These are phyloP conservation scores for Tetrapisispora pingtungensis DNA, from an alignment of 805 yeast genomes.

Conservation along the genomic window DNA sequence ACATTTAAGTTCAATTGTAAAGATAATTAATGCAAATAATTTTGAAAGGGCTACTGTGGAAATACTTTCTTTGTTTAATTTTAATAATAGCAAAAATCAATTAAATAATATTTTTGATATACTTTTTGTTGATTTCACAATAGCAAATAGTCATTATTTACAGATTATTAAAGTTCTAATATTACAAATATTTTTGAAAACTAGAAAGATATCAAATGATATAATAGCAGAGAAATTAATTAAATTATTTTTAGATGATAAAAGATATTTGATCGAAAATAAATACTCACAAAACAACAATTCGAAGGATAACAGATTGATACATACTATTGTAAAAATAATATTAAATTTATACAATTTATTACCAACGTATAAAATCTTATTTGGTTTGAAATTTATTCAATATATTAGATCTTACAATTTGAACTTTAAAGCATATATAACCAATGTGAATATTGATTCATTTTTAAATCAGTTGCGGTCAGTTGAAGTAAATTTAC, in stretches of 20 bases:
- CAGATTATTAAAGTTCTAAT: constrained; percentile 22
- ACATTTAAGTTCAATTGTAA: constrained; percentile 20
- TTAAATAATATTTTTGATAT: constrained; percentile 12
- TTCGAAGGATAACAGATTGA: constrained; percentile 4
- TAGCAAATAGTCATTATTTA: constrained; percentile 16
- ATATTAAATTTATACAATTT: constrained; percentile 19
- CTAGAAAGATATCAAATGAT: constrained; percentile 4
- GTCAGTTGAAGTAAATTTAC: not conserved
- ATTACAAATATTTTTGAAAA: constrained; percentile 21
- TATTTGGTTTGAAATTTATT: constrained; percentile 25
- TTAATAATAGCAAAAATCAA: constrained; percentile 10
- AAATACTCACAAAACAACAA: not conserved
- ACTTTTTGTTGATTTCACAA: constrained; percentile 17
- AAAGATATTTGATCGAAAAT: constrained; percentile 9
- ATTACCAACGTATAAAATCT: constrained; percentile 12
- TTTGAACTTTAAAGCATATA: constrained; percentile 13
- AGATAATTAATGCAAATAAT: constrained; percentile 9
- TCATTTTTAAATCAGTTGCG: constrained; percentile 14
- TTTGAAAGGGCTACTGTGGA: constrained; percentile 9
- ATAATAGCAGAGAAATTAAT: constrained; percentile 5
- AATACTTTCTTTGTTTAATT: constrained; percentile 17
- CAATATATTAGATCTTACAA: constrained; percentile 21
- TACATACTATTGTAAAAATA: constrained; percentile 17
- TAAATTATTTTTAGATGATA: constrained; percentile 18
- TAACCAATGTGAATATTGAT: constrained; percentile 14